Evolutionary conservation across 164 flowering plant species (phyloP).

Genomic region (Magnolia kwangsiensis): DNA sequence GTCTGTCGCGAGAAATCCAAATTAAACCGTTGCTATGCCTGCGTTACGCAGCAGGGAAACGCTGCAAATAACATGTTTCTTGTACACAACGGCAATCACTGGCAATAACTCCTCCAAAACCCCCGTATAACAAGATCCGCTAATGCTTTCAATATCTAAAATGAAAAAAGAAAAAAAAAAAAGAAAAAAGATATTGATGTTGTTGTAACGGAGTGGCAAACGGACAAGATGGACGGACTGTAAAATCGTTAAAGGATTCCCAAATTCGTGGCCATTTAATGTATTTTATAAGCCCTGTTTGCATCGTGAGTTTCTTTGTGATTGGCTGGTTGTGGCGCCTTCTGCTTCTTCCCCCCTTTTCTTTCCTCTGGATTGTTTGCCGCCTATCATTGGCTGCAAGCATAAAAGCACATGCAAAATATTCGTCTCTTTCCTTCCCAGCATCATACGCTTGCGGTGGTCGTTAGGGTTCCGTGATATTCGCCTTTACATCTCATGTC

Average conservation of each 20-base stretch:
- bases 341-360: background rate
- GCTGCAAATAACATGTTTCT: conserved; percentile 35
- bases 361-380: background rate
- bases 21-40: conserved; percentile 24
- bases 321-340: background rate
- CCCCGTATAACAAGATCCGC: background rate
- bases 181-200: background rate
- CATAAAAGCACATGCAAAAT: background rate
- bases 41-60: conserved; percentile 28
- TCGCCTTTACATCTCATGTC: no score
- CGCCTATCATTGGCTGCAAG: no score
- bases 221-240: background rate
- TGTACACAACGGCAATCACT: conserved; percentile 63
- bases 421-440: background rate
- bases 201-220: background rate
- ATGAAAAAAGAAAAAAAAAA: no score
- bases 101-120: conserved; percentile 44
- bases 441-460: background rate
- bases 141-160: background rate
- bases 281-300: background rate
- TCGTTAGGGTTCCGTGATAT: background rate
- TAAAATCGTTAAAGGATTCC: background rate
- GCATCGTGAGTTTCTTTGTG: background rate
- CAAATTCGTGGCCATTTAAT: background rate
- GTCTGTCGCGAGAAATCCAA: conserved; percentile 24